Evolutionary conservation across 2,329 filamentous ascomycete species (phyloP), one percentile per base, ranked within the genome.

Genomic region (Achaetomium macrosporum): DNA sequence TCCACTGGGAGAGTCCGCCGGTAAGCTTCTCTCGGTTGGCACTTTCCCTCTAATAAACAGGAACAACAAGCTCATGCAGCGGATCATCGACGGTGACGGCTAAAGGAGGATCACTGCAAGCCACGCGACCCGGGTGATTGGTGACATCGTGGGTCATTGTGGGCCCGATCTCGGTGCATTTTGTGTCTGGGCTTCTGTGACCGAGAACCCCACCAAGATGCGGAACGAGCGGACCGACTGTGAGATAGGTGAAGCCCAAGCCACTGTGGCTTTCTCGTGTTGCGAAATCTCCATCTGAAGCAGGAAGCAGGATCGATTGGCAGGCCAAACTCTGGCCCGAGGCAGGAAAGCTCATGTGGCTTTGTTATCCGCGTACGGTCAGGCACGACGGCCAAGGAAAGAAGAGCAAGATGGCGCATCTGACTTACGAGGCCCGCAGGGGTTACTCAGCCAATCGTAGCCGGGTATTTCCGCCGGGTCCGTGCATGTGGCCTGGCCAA

Each of bases 51-150:
- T 25, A 25, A 25, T n/a, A n/a, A n/a, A n/a, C n/a, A n/a, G n/a
- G 25, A 7, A 13, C 15, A 36, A 25, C 20, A n/a, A 31, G 30
- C 25, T 20, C 31, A 45, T 45, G 43, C 43, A 15, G 10, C 31
- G 16, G 43, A 30, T 16, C 12, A 31, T n/a, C 5, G 30, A 35
- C 15, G 29, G 15, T 25, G 29, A 35, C 43, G 39, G 37, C 12
- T 42, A 35, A 42, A 42, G 47, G 20, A 37, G 47, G 37, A 40
- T 49, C 25, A 35, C 29, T 42, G n/a, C 43, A 47, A 12, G 35
- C 35, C 35, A 13, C 16, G 20, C 49, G 25, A 30, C 49, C 48
- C 48, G n/a, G 12, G 19, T 35, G 36, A 53, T 53, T 53, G 51
- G 51, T 45, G 42, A 9, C 25, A n/a, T n/a, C 7, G 3, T 25